phyloP scores from a whole-genome alignment of 768 basidiomycete species.

The Termitomyces sp. region DNA sequence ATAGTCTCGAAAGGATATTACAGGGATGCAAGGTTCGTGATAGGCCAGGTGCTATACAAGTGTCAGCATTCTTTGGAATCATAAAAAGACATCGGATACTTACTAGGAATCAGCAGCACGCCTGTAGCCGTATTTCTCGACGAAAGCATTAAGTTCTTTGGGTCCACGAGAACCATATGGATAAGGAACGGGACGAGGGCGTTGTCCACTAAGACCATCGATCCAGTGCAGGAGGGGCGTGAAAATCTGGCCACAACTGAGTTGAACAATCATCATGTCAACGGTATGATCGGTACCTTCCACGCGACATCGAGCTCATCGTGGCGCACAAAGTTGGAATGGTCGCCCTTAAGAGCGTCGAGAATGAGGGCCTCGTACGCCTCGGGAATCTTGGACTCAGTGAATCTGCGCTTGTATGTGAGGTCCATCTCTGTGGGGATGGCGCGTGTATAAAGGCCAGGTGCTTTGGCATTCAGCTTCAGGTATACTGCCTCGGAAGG shows the following conservation, averaged over 20 bases:
- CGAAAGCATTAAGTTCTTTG: conserved; percentile 74
- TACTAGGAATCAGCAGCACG: conserved; percentile 71
- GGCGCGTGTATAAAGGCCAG: conserved; percentile 85
- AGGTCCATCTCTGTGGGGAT: conserved; percentile 98
- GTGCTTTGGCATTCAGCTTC: conserved; percentile 94
- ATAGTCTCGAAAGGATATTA: conserved; percentile 24
- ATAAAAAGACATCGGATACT: conserved; percentile 28
- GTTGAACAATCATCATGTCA: neutral
- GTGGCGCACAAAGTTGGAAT: conserved; percentile 97
- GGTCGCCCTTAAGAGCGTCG: conserved; percentile 96
- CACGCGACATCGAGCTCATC: conserved; percentile 97
- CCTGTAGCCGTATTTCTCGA: conserved; percentile 73
- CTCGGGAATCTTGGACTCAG: conserved; percentile 90
- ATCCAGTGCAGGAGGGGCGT: conserved; percentile 96
- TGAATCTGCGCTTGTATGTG: conserved; percentile 95
- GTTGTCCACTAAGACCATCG: conserved; percentile 66
- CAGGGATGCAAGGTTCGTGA: conserved; percentile 61
- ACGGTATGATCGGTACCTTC: conserved; percentile 64
- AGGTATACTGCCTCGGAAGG: conserved; percentile 96
- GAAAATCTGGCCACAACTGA: conserved; percentile 60
- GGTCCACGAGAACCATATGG: conserved; percentile 97
- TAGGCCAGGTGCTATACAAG: conserved; percentile 62
- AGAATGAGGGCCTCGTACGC: conserved; percentile 95
- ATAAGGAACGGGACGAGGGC: conserved; percentile 75
- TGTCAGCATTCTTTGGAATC: conserved; percentile 7